Evolutionary conservation across 495 filamentous ascomycete genomes (phyloP), one percentile per base, ranked within the genome.

Genomic region (Corynascus novoguineensis): DNA sequence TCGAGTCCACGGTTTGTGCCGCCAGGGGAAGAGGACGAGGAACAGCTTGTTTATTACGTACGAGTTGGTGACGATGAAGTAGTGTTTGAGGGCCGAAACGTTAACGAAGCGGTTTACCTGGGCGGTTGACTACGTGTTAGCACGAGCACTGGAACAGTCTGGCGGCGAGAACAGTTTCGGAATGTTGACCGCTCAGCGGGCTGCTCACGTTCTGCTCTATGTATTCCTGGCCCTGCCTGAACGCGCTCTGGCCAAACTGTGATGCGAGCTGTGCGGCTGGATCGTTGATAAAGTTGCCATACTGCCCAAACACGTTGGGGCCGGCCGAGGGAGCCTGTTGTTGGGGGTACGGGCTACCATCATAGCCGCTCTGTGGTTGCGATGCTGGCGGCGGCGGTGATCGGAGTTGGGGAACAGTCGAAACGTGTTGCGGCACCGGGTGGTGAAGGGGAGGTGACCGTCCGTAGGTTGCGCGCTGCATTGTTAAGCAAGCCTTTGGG

Each of bases 381-480:
- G 88, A 71, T 17, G 70, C 76, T 1, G 88, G 92, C 41, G 90
- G 93, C 31, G 93, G 93, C 34, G 93, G 93, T 52, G 93, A 97
- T 75, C 95, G 87, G 73, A 99, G 87, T 75, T 97, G 92, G n/a
- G 93, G 93, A 47, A 99, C 95, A 48, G 92, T 95, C 62, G 95
- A 96, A 54, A 97, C 92, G 81, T 97, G 95, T 68, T 97, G 95
- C 44, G 95, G 95, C 44, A 97, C 92, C 27, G 93, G 93, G 71
- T 99, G 93, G 74, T 99, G 93, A 59, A 99, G 86, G 40, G 93
- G 95, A 66, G 93, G 93, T 60, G 93, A 96, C 63, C 89, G 87
- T 55, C 88, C 85, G 74, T 90, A 95, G 46, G 81, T 78, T 60
- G 81, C 76, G 68, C 90, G 86, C 73, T 97, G 92, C 91, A 96